phyloP scores from a whole-genome alignment of 176 grass and related monocot species.

The Chrysopogon serrulatus region DNA sequence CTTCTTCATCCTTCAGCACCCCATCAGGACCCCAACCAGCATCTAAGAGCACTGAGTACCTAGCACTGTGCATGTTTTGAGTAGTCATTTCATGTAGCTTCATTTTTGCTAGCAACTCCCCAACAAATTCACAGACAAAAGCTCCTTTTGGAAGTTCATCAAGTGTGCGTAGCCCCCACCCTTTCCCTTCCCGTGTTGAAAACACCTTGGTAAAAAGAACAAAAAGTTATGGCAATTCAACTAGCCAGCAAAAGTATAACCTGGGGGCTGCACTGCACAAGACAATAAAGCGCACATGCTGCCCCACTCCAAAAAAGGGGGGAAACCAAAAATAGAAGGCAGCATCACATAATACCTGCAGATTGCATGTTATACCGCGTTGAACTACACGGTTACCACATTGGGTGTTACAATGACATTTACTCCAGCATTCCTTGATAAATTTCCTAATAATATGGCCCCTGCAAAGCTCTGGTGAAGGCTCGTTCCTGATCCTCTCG shows the following conservation, averaged over 20 bases:
- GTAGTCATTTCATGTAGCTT: slow-evolving; percentile 54
- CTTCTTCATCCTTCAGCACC: slow-evolving; percentile 50
- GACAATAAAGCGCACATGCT: background rate
- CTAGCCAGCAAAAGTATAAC: background rate
- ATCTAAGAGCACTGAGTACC: slow-evolving; percentile 55
- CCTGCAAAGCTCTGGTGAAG: slow-evolving; percentile 41
- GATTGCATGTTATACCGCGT: slow-evolving; percentile 47
- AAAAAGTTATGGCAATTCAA: background rate
- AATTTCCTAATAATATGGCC: slow-evolving; percentile 67
- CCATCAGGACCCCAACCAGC: slow-evolving; percentile 52
- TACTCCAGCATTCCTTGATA: slow-evolving; percentile 84
- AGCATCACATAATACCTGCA: slow-evolving; percentile 50
- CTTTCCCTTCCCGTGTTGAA: slow-evolving; percentile 59
- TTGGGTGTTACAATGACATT: slow-evolving; percentile 64
- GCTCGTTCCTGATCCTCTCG: slow-evolving; percentile 39
- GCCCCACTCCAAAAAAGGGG: background rate
- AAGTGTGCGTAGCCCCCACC: slow-evolving; percentile 64
- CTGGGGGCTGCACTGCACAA: background rate
- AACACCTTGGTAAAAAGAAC: slow-evolving; percentile 48
- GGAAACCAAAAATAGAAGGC: background rate
- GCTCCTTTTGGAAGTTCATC: slow-evolving; percentile 77
- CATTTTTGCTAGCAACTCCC: slow-evolving; percentile 59
- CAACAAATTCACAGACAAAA: slow-evolving; percentile 81
- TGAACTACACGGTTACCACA: slow-evolving; percentile 78
- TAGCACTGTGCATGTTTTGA: slow-evolving; percentile 28